Percentiles rank a stretch among this genome's conserved stretches.
phyloP scores from a whole-genome alignment of 2,329 filamentous ascomycete species.

The Amauroascus niger region DNA sequence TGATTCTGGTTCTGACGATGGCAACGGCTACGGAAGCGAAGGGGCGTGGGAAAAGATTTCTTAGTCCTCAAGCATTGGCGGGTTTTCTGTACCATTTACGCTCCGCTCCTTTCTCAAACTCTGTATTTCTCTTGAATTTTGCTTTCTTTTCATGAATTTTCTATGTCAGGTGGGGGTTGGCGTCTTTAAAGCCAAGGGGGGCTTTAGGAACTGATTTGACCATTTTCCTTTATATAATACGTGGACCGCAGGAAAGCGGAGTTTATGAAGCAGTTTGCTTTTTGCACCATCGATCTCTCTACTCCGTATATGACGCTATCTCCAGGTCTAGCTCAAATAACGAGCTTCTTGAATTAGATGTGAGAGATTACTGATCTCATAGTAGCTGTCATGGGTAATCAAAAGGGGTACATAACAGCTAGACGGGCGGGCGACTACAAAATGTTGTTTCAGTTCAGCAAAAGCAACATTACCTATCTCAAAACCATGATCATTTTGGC shows the following conservation, averaged over 20 bases:
- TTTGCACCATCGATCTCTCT: too few species aligned
- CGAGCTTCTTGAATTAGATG: too few species aligned
- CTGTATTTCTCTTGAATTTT: background rate
- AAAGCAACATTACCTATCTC: too few species aligned
- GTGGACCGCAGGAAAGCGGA: background rate
- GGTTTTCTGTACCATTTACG: background rate
- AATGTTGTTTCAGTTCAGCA: too few species aligned
- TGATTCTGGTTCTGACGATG: conserved; percentile 20
- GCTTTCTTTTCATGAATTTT: background rate
- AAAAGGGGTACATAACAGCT: too few species aligned
- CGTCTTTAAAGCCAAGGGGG: background rate
- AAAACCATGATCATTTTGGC: too few species aligned
- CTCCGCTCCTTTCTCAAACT: background rate
- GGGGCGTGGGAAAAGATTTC: conserved; percentile 29
- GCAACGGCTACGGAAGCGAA: conserved; percentile 26
- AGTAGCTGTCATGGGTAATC: too few species aligned
- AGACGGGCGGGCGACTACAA: too few species aligned
- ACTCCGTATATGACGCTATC: too few species aligned
- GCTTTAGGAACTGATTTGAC: too few species aligned
- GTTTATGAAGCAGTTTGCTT: background rate
- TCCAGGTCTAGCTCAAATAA: too few species aligned
- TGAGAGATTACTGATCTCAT: too few species aligned
- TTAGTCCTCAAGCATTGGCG: background rate
- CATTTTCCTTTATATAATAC: background rate
- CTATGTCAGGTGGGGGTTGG: background rate